A percentile compares a stretch with the other conserved stretches of the same genome.
Evolutionary conservation across 345 rosid species (phyloP).

Genomic region (Draba incana): DNA sequence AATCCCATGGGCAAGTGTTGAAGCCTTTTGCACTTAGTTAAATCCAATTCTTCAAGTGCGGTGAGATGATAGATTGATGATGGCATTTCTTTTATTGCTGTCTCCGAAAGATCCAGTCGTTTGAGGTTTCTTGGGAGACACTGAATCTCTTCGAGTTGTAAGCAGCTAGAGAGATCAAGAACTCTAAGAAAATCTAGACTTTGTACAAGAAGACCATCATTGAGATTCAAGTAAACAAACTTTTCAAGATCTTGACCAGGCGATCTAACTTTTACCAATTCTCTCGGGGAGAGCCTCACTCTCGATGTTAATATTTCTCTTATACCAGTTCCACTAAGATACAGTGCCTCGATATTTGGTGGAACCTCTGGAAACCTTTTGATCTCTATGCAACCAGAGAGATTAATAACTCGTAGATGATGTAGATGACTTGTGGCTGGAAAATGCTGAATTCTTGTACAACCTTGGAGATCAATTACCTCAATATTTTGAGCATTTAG

Average conservation of each 20-base stretch:
- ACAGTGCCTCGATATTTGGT: constrained; percentile 9
- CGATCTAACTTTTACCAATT: not conserved
- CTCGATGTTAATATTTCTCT: constrained; percentile 1
- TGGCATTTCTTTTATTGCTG: constrained; percentile 11
- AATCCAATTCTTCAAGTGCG: constrained; percentile 4
- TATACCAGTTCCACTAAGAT: constrained; percentile 4
- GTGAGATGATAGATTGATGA: constrained; percentile 4
- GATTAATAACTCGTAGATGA: constrained; percentile 17
- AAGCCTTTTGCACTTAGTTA: constrained; percentile 12
- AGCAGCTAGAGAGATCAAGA: constrained; percentile 25
- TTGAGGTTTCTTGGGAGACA: constrained; percentile 5
- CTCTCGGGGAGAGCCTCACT: not conserved
- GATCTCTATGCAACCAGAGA: constrained; percentile 11
- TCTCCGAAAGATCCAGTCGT: not conserved
- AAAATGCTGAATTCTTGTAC: not conserved
- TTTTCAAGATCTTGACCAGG: not conserved
- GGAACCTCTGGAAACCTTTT: constrained; percentile 8
- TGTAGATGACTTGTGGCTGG: not conserved
- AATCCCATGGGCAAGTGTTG: constrained; percentile 1
- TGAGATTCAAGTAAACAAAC: not conserved
- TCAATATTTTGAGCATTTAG: not conserved
- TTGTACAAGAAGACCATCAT: constrained; percentile 1
- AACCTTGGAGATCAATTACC: constrained; percentile 18
- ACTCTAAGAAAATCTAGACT: not conserved
- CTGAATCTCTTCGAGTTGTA: not conserved